phyloP scores from a whole-genome alignment of 257 asterid species.

The Prunella vulgaris region DNA sequence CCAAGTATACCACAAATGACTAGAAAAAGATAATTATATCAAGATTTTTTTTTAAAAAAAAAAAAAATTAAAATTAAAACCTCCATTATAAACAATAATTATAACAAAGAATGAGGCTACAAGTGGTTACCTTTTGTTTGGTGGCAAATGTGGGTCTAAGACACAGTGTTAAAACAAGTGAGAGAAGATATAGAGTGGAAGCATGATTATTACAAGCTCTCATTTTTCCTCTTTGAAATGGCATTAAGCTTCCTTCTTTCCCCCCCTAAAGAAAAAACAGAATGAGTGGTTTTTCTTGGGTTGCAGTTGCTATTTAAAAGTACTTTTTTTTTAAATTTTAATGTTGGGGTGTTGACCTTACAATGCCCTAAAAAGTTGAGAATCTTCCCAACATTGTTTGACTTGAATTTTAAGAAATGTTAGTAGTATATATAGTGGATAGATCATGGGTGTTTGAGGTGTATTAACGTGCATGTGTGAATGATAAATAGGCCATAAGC shows the following conservation, averaged over 20 bases:
- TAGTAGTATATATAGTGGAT: neutral
- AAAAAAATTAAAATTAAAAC: neutral
- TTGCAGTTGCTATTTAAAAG: slow-evolving; percentile 25
- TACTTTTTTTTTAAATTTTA: neutral
- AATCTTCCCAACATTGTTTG: slow-evolving; percentile 32
- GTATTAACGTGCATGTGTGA: neutral
- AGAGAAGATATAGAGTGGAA: slow-evolving; percentile 41
- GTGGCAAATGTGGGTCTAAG: slow-evolving; percentile 66
- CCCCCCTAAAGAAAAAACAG: slow-evolving; percentile 14
- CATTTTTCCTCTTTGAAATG: slow-evolving; percentile 39
- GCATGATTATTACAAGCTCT: slow-evolving; percentile 25
- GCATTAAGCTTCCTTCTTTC: neutral
- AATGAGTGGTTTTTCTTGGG: slow-evolving; percentile 18
- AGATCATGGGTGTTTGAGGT: neutral
- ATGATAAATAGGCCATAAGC: neutral
- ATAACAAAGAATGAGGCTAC: slow-evolving; percentile 11
- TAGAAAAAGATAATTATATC: slow-evolving; percentile 18
- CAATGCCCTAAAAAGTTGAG: slow-evolving; percentile 23
- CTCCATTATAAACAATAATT: slow-evolving; percentile 5
- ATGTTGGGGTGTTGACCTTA: slow-evolving; percentile 33
- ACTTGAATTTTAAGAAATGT: slow-evolving; percentile 6
- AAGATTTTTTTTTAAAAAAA: neutral
- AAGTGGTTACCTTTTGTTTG: slow-evolving; percentile 54
- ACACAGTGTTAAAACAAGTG: slow-evolving; percentile 39
- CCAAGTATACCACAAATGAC: slow-evolving; percentile 90